A percentile compares a stretch with the other conserved stretches of the same genome.
Conservation (phyloP, 257 asterid genomes). For the Scutellaria baicalensis region DNA sequence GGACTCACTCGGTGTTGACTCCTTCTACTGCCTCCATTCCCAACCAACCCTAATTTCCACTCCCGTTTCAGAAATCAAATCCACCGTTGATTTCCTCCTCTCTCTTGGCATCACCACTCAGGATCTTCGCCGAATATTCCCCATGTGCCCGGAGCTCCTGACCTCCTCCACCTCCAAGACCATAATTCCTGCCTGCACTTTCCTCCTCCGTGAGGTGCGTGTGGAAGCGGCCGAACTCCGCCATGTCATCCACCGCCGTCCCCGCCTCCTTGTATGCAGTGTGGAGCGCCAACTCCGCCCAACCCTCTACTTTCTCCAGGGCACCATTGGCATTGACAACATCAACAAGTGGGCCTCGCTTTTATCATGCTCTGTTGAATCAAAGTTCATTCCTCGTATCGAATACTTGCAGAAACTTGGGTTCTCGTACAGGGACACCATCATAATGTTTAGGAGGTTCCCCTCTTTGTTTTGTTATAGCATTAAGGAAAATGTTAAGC, state of each 20-base stretch:
- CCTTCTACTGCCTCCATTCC: conserved; percentile 47
- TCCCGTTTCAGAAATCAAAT: conserved; percentile 51
- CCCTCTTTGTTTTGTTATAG: conserved; percentile 89
- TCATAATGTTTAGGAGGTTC: conserved; percentile 62
- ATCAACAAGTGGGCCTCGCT: conserved; percentile 55
- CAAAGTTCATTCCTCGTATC: conserved; percentile 68
- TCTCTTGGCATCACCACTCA: conserved; percentile 44
- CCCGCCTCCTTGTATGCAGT: conserved; percentile 59
- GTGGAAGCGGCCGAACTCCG: conserved; percentile 50
- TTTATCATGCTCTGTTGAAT: conserved; percentile 71
- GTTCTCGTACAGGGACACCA: conserved; percentile 45
- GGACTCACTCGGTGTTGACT: conserved; percentile 80
- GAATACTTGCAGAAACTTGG: conserved; percentile 76
- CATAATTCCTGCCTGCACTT: conserved; percentile 59
- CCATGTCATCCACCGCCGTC: conserved; percentile 78
- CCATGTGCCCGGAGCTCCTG: conserved; percentile 77
- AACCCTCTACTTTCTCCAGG: conserved; percentile 76
- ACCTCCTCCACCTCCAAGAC: conserved; percentile 37
- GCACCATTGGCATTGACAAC: conserved; percentile 62
- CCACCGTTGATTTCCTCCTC: conserved; percentile 54
- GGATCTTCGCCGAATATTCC: conserved; percentile 66
- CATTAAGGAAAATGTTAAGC: conserved; percentile 69
- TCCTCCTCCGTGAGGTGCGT: conserved; percentile 77
- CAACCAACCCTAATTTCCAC: conserved; percentile 53
- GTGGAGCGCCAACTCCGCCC: conserved; percentile 69